Evolutionary conservation across 768 basidiomycete genomes (phyloP), one percentile per base, ranked within the genome.

Genomic region (Boletus sp.): DNA sequence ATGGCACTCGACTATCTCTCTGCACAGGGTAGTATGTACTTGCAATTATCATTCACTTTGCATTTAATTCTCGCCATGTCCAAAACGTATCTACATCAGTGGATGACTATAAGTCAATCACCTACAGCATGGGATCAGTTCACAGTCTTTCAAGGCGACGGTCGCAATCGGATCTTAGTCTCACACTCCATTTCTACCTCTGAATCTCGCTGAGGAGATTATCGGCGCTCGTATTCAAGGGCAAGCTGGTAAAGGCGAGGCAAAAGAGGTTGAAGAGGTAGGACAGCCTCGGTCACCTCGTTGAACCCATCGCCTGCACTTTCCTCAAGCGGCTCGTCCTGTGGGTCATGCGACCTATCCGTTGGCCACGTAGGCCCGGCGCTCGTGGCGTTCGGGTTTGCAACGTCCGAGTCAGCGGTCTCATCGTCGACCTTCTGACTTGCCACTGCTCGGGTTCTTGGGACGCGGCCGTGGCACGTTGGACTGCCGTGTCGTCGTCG

Each of bases 121-220:
- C 28, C 24, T 54, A 18, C 54, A 54, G 24, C 54, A 54, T 20
- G 29, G 35, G 3, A 54, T 40, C 7, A 24, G 29, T 7, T 48
- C 53, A 5, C 54, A 54, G 10, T 36, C 37, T 10, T 54, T 54
- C 46, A 54, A 54, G 29, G 46, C 47, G 4, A 24, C 48, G 24
- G 14, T 55, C 10, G 46, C 47, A n/a, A 24, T 55, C 7, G 54
- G 54, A 24, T 55, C 54, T 18, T 55, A 47, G 47, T 42, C 28
- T 32, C 14, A 11, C 15, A 46, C 45, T 12, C 29, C 45, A 46
- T 46, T 46, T 14, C 45, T 46, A 15, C 29, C 15, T 18, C 45
- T 5, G 15, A 28, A 46, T 29, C 45, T 46, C 17, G 15, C 45
- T 5, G 24, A 46, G 14, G 29, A 46, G 4, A 29, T 46, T 7